Evolutionary conservation across 345 rosid species (phyloP), one percentile per base, ranked within the genome.

Genomic region (Gynandropsis gynandra): DNA sequence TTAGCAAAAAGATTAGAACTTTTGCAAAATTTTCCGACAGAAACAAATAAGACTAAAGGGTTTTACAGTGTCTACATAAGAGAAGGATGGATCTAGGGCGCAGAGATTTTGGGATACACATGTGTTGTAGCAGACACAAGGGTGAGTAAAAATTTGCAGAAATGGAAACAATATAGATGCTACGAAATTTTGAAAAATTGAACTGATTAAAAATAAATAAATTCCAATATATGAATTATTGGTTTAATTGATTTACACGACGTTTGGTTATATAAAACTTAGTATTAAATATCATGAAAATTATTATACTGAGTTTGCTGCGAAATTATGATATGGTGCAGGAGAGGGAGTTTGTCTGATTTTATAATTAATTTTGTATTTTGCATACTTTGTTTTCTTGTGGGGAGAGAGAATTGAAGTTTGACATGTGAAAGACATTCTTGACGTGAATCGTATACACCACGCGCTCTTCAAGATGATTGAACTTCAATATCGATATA

Each of bases 81-180:
- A 64, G 46, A 48, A 58, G 63, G 38, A 52, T 62, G 71, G 85
- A 75, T 72, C 79, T 78, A 50, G 63, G 56, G 71, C 65, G 65
- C 43, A 35, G 42, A 67, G 64, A 61, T 52, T 66, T 47, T 56
- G 60, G 52, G 58, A 55, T 61, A 59, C 64, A 47, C 61, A 46
- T 54, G 62, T 64, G 42, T 44, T 58, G 63, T 5, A 44, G 72
- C 49, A 50, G 50, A 49, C 42, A 46, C 14, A 35, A 4, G 60
- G 11, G 42, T 35, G 51, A 40, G 47, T 50, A 58, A 16, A 56
- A 48, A 16, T 66, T 66, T 42, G 46, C 47, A 58, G 52, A 36
- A 54, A 47, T 53, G 50, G 59, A 56, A 61, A 63, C 50, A 51
- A 36, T 19, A 56, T 20, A 56, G 34, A 19, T 3, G 5, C 4